Conservation (phyloP, 805 yeast species). For the Saturnispora gosingensis region DNA sequence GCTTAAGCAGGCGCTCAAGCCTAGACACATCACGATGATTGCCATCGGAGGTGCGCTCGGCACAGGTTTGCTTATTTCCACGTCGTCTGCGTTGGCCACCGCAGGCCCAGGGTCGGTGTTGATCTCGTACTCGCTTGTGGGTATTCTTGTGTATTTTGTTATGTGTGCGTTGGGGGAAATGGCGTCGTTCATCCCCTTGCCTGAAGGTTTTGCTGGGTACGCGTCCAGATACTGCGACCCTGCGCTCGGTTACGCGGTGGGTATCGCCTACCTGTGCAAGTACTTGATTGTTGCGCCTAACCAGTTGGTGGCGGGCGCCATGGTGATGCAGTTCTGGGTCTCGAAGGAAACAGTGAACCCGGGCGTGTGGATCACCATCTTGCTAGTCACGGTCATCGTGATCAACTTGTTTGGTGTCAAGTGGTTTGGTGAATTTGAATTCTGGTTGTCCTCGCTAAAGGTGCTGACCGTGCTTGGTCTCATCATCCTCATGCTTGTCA, state of each 20-base stretch:
- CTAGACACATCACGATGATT: constrained; percentile 49
- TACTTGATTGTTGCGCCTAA: constrained; percentile 47
- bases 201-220: constrained; percentile 49
- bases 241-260: constrained; percentile 49
- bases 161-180: constrained; percentile 50
- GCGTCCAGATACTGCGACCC: constrained; percentile 44
- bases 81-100: constrained; percentile 56
- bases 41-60: constrained; percentile 81
- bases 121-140: constrained; percentile 60
- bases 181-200: constrained; percentile 45
- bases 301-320: constrained; percentile 48
- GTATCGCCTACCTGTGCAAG: constrained; percentile 43
- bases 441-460: constrained; percentile 55
- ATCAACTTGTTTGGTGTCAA: constrained; percentile 40
- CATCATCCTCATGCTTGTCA: constrained; percentile 50
- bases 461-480: constrained; percentile 59
- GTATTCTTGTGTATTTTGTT: constrained; percentile 60
- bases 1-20: constrained; percentile 36
- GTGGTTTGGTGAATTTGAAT: constrained; percentile 42
- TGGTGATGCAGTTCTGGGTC: constrained; percentile 48
- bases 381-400: constrained; percentile 32
- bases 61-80: constrained; percentile 71
- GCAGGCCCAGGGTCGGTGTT: constrained; percentile 64
- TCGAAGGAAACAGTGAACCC: constrained; percentile 37
- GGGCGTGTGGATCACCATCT: constrained; percentile 43